Evolutionary conservation across 768 basidiomycete genomes (phyloP), one percentile per base, ranked within the genome.

Genomic region (Trametes cingulata): DNA sequence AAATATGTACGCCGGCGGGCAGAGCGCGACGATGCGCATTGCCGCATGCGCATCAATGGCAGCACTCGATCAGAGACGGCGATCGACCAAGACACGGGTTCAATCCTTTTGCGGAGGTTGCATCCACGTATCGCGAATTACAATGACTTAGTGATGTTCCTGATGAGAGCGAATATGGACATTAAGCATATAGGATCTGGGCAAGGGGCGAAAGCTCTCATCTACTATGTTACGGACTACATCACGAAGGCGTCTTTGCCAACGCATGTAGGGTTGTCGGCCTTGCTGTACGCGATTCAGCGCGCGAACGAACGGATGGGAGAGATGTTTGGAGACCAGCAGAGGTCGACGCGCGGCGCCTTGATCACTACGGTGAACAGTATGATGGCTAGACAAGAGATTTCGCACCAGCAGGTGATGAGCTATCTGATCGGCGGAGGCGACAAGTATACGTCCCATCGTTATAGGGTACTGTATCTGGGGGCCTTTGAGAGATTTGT

Each of bases 401-500:
- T n/a, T 0, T 75, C 73, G 0, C 69, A 71, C 8, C 70, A 68
- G 1, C 72, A 73, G 36, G 70, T 73, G 0, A 65, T 71, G 67
- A 71, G 69, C 22, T 72, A 72, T 29, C 20, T 73, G 0, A 47
- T 72, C 0, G 72, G 69, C 0, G 60, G 66, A 0, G 72, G 71
- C 0, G 68, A 70, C 22, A 39, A 56, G 25, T 72, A 70, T n/a
- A 61, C 45, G 0, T 62, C 57, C n/a, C 65, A 70, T 29, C 61
- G 14, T 0, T 69, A 61, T 45, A 15, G 24, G 0, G 9, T 60
- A 0, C 52, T 69, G 1, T 65, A 47, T 36, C 57, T 48, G 61
- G 52, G 36, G 14, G 14, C 22, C 0, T 45, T 61, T 25, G 54
- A 43, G 15, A 12, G 46, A 0, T 27, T 47, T 4, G 25, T 47